Evolutionary conservation across 371 early-diverging fungal genomes (phyloP).

Genomic region (Mortierella sp.): DNA sequence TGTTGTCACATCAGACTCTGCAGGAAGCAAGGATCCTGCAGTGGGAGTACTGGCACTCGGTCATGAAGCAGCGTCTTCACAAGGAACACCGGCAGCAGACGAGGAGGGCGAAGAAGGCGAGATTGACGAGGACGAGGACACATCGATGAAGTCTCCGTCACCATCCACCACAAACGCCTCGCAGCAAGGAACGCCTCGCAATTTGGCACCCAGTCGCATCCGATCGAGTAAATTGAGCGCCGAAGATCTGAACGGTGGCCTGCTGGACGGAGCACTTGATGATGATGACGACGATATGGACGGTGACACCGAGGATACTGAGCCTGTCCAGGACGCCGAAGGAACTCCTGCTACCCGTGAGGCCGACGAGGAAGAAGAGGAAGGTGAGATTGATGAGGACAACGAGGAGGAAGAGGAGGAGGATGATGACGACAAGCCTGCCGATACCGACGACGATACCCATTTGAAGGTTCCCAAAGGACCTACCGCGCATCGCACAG

Average conservation of each 20-base stretch:
- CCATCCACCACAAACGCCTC: too few relatives aligned
- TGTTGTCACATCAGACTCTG: background rate
- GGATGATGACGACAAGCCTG: conserved; percentile 13
- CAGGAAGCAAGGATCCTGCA: conserved; percentile 5
- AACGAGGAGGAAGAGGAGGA: conserved; percentile 35
- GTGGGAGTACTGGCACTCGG: background rate
- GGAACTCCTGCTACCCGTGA: conserved; percentile 15
- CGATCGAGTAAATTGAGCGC: conserved; percentile 22
- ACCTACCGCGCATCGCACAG: conserved; percentile 14
- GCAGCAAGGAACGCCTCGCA: background rate
- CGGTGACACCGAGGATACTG: conserved; percentile 35
- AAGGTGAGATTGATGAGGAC: conserved; percentile 29
- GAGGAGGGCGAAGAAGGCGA: conserved; percentile 12
- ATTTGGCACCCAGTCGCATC: background rate
- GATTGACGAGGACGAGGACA: conserved; percentile 16
- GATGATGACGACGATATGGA: conserved; percentile 44
- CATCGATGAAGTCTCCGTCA: conserved; percentile 6
- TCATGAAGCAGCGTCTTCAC: conserved; percentile 2
- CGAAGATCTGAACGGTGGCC: conserved; percentile 36
- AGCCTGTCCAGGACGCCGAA: conserved; percentile 6
- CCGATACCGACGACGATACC: conserved; percentile 16
- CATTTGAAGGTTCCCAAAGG: conserved; percentile 11
- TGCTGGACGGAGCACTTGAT: conserved; percentile 43
- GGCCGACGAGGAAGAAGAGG: conserved; percentile 26
- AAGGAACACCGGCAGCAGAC: background rate